phyloP scores from a whole-genome alignment of 192 early-diverging fungal species.

The Lunasporangiospora selenospora region DNA sequence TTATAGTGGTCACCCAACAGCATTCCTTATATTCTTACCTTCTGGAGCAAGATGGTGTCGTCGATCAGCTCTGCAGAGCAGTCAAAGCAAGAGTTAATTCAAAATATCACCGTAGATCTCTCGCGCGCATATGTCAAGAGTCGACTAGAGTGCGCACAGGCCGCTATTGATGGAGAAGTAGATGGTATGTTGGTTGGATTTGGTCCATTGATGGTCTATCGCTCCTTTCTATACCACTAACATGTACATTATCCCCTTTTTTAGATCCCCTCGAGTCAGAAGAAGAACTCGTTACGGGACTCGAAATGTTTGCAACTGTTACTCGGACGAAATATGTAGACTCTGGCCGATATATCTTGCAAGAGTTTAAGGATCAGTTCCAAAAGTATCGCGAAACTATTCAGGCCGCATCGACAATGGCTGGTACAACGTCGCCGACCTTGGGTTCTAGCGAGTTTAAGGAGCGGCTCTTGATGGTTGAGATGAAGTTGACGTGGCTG shows the following conservation, averaged over 20 bases:
- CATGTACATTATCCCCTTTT: background rate
- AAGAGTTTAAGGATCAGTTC: constrained; percentile 26
- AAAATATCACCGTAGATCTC: constrained; percentile 46
- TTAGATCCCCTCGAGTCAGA: constrained; percentile 73
- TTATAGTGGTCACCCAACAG: constrained; percentile 78
- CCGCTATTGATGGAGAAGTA: constrained; percentile 56
- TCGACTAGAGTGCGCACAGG: constrained; percentile 56
- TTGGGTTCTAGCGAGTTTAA: constrained; percentile 45
- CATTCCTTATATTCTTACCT: constrained; percentile 76
- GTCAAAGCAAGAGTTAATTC: constrained; percentile 18
- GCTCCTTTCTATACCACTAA: background rate
- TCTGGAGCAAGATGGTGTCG: constrained; percentile 86
- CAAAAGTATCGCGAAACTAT: constrained; percentile 33
- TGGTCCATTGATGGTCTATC: constrained; percentile 5
- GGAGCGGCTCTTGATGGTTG: constrained; percentile 53
- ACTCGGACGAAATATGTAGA: constrained; percentile 72
- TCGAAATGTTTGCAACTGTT: constrained; percentile 74
- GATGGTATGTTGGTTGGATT: constrained; percentile 51
- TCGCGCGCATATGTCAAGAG: constrained; percentile 57
- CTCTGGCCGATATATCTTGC: constrained; percentile 46
- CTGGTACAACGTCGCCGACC: constrained; percentile 7
- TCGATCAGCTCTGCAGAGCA: constrained; percentile 44
- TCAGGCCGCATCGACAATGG: constrained; percentile 16
- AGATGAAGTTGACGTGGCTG: constrained; percentile 80
- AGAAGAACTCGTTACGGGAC: constrained; percentile 67